Conservation (phyloP, 805 yeast species). For the Cephaloascus fragrans region DNA sequence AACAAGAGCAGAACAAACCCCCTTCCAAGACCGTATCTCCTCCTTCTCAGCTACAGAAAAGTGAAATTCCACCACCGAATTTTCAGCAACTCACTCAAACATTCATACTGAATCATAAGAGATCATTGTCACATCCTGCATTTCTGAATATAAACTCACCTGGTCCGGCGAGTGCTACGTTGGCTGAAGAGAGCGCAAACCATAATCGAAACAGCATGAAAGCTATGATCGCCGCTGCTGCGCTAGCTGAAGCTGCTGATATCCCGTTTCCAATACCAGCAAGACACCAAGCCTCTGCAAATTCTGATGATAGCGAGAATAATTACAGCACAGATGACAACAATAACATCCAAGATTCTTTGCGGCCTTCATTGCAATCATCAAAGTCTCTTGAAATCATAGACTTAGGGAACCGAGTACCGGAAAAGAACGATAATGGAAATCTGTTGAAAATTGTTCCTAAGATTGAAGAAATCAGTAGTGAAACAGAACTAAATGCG, state of each 20-base stretch:
- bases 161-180: slow-evolving; percentile 36
- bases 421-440: not conserved
- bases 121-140: slow-evolving; percentile 15
- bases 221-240: slow-evolving; percentile 75
- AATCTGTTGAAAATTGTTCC: not conserved
- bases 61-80: not conserved
- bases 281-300: not conserved
- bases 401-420: not conserved
- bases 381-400: not conserved
- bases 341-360: too few species aligned
- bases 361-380: not conserved
- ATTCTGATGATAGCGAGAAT: too few species aligned
- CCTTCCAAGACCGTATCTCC: not conserved
- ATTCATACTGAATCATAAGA: slow-evolving; percentile 8
- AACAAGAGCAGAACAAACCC: slow-evolving; percentile 1
- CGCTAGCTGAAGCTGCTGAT: slow-evolving; percentile 74
- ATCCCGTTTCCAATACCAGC: slow-evolving; percentile 47
- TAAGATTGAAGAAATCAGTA: slow-evolving; percentile 3
- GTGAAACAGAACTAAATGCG: slow-evolving; percentile 8
- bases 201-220: slow-evolving; percentile 17
- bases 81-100: not conserved
- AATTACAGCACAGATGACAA: not conserved
- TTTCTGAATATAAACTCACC: slow-evolving; percentile 19
- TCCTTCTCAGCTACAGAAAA: not conserved
- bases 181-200: slow-evolving; percentile 25